Percentiles rank a stretch among this genome's conserved stretches.
phyloP scores from a whole-genome alignment of 495 filamentous ascomycete species.

The Tuber melanosporum region DNA sequence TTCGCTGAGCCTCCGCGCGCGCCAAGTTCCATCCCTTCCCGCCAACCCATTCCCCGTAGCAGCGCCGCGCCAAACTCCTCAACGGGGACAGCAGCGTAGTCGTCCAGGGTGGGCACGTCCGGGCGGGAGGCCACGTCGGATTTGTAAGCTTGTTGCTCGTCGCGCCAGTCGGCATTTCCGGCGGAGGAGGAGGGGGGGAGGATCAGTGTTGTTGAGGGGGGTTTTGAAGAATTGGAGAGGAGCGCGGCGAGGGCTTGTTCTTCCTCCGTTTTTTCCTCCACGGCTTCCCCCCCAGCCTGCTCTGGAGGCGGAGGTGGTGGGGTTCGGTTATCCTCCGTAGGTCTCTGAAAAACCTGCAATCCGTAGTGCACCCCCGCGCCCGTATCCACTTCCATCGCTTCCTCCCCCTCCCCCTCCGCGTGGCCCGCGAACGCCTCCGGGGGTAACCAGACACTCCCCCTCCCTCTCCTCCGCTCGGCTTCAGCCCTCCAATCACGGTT shows the following conservation, averaged over 20 bases:
- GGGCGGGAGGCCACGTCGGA: slow-evolving; percentile 64
- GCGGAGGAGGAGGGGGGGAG: slow-evolving; percentile 45
- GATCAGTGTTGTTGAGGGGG: slow-evolving; percentile 56
- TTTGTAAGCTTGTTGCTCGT: slow-evolving; percentile 65
- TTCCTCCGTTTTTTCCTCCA: slow-evolving; percentile 53
- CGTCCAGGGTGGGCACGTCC: slow-evolving; percentile 66
- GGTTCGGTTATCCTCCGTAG: slow-evolving; percentile 42
- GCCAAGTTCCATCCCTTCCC: slow-evolving; percentile 68
- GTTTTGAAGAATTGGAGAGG: slow-evolving; percentile 48
- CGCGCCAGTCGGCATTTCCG: slow-evolving; percentile 42
- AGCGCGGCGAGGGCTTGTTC: slow-evolving; percentile 76
- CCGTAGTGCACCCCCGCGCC: slow-evolving; percentile 49
- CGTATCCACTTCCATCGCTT: slow-evolving; percentile 44
- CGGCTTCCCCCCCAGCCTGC: slow-evolving; percentile 9
- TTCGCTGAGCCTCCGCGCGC: slow-evolving; percentile 48
- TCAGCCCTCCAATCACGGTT: slow-evolving; percentile 71
- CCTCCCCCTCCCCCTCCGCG: slow-evolving; percentile 5
- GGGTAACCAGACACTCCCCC: slow-evolving; percentile 33
- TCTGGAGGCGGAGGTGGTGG: slow-evolving; percentile 8
- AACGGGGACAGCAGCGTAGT: slow-evolving; percentile 81
- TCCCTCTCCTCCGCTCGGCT: slow-evolving; percentile 37
- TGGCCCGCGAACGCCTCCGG: slow-evolving; percentile 33
- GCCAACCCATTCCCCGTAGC: slow-evolving; percentile 89
- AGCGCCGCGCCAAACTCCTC: slow-evolving; percentile 89
- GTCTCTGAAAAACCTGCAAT: slow-evolving; percentile 47